phyloP scores from a whole-genome alignment of 495 filamentous ascomycete species.

The Penicillium salamii region DNA sequence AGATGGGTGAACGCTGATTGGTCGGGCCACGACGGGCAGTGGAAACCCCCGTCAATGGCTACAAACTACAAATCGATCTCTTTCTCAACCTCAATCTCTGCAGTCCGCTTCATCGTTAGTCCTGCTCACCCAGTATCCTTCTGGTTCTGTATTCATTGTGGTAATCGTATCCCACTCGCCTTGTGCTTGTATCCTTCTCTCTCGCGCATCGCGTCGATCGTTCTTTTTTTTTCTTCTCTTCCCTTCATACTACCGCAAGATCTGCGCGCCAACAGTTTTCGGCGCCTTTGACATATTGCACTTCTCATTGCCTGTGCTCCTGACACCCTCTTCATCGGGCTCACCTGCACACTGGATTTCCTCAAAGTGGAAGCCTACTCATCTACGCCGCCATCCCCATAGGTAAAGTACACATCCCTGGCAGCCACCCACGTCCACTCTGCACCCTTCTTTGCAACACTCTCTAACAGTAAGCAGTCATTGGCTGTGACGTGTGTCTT shows the following conservation, averaged over 20 bases:
- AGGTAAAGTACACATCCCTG: slow-evolving; percentile 40
- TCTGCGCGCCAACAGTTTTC: slow-evolving; percentile 10
- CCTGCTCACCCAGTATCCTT: slow-evolving; percentile 10
- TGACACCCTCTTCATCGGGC: not conserved
- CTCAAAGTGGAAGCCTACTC: slow-evolving; percentile 2
- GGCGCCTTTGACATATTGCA: not conserved
- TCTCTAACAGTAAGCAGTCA: slow-evolving; percentile 3
- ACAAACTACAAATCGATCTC: slow-evolving; percentile 30
- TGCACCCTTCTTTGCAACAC: slow-evolving; percentile 12
- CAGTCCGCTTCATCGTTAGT: not conserved
- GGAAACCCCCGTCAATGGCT: slow-evolving; percentile 15
- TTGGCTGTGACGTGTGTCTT: not conserved
- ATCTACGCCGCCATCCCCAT: slow-evolving; percentile 16
- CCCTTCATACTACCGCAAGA: slow-evolving; percentile 10
- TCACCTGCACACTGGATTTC: slow-evolving; percentile 10
- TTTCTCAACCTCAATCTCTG: slow-evolving; percentile 18
- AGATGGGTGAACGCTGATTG: slow-evolving; percentile 21
- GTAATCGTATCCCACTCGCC: not conserved
- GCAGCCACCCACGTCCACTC: slow-evolving; percentile 28
- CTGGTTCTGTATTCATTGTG: slow-evolving; percentile 14
- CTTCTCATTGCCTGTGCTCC: not conserved
- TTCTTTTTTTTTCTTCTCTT: slow-evolving; percentile 10
- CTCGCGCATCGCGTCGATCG: slow-evolving; percentile 8
- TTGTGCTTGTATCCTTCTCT: slow-evolving; percentile 1
- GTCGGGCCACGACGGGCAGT: slow-evolving; percentile 16